Evolutionary conservation across 805 yeast genomes (phyloP).

Genomic region (Scheffersomyces lignosus): DNA sequence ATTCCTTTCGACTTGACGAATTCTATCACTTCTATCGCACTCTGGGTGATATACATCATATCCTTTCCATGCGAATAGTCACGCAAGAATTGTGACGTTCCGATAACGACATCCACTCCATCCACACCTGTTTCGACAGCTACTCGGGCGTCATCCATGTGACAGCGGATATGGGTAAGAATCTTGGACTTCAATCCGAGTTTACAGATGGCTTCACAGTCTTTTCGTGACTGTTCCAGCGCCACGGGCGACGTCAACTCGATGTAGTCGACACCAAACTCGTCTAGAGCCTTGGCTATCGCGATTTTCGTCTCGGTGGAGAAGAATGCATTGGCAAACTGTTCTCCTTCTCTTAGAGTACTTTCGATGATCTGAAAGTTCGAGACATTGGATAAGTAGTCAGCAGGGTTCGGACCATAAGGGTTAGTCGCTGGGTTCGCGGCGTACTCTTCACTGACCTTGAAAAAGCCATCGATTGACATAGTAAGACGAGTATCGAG

Average conservation of each 20-base stretch:
- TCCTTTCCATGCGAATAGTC: conserved; percentile 97
- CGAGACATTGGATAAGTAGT: conserved; percentile 84
- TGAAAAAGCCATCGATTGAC: neutral
- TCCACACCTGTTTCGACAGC: conserved; percentile 99
- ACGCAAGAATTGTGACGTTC: conserved; percentile 93
- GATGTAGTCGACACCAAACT: conserved; percentile 96
- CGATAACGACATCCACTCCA: conserved; percentile 98
- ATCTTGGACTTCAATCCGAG: conserved; percentile 94
- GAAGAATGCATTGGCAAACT: conserved; percentile 96
- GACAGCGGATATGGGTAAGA: conserved; percentile 95
- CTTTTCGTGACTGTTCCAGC: conserved; percentile 86
- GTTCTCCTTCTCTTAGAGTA: conserved; percentile 97
- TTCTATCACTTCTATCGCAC: conserved; percentile 95
- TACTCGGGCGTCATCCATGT: conserved; percentile 97
- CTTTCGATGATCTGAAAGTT: conserved; percentile 92
- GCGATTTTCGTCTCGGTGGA: conserved; percentile 92
- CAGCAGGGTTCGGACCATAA: conserved; percentile 94
- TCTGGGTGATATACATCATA: conserved; percentile 94
- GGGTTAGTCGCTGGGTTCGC: conserved; percentile 52
- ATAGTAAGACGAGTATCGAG: too few species aligned
- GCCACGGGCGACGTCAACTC: conserved; percentile 98
- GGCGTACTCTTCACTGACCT: neutral
- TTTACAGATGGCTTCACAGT: conserved; percentile 98
- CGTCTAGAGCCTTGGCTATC: conserved; percentile 95
- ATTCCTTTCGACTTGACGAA: conserved; percentile 95